These are phyloP conservation scores for Zelonia costaricensis DNA, from an alignment of 208 protist species.

Conservation along the genomic window DNA sequence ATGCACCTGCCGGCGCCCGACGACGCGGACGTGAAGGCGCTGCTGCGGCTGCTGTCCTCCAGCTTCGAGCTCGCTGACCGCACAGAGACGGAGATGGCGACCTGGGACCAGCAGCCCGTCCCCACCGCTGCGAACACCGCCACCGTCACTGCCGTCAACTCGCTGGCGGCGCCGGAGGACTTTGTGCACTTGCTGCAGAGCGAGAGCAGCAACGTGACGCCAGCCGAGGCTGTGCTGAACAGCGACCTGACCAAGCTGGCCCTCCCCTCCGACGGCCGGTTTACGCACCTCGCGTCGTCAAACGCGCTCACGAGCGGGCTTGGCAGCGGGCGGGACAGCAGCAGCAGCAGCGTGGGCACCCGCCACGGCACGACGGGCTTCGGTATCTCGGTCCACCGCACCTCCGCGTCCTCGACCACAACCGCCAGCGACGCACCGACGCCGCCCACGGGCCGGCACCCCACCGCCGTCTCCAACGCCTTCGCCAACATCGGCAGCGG, in stretches of 20 bases:
- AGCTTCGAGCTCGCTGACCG: constrained; percentile 1
- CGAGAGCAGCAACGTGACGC: neutral
- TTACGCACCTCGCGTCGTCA: neutral
- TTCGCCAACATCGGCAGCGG: constrained; percentile 24
- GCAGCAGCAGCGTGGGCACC: constrained; percentile 10
- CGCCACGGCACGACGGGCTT: neutral
- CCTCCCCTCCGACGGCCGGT: neutral
- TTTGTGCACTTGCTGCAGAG: constrained; percentile 2
- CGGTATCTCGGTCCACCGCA: neutral
- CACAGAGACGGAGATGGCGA: neutral
- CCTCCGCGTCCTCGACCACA: neutral
- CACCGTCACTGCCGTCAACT: neutral
- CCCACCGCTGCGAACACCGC: neutral
- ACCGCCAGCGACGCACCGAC: neutral
- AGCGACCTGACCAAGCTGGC: neutral
- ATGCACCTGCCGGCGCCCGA: constrained; percentile 8
- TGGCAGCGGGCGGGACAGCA: constrained; percentile 10
- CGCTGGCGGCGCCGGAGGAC: neutral
- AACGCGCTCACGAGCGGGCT: constrained; percentile 3
- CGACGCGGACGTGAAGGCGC: constrained; percentile 23
- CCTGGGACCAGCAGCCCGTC: neutral
- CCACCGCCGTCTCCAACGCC: constrained; percentile 17
- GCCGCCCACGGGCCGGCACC: neutral
- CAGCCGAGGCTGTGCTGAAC: neutral
- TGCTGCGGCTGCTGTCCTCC: constrained; percentile 19